Base-by-base conservation (phyloP, 306 rosid species). In the Glycine soja region DNA sequence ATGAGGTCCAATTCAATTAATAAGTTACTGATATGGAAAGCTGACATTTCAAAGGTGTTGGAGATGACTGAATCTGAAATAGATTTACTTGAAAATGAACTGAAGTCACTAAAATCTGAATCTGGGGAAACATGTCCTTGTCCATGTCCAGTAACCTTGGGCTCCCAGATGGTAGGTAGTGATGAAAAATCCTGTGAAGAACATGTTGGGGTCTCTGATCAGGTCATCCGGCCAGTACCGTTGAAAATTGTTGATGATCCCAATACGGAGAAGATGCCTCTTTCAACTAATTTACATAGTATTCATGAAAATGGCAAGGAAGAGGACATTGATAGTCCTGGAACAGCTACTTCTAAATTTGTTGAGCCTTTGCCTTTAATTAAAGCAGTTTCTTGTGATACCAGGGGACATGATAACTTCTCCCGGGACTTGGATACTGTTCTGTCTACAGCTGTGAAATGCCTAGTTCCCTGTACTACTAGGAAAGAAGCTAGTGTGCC, bases 31-130 rank as follows among this genome's bases (percentile, higher is more conserved):
- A 78, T 90, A 73, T 96, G 85, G 91, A 96, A 92, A 89, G 90
- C 91, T 83, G 97, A 96, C 75, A 78, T 96, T 82, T 96, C 98
- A 1, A 96, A 93, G 88, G 89, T 86, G 8, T 53, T 96, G 91
- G 99, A 93, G 89, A 80, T 86, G 72, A 96, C 97, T 9, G 99
- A 93, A 81, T 80, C 93, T 83, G 97, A 93, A 89, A 92, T 92
- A 84, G 99, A 96, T 90, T 86, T 14, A 46, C 97, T 96, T 63
- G 99, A 93, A 85, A 96, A 75, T 70, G 94, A 96, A 81, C 85
- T 90, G 15, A 96, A 91, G 87, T 83, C 70, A 0, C 82, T 93
- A 81, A 93, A 88, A 51, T 89, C 88, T 46, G 87, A 69, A 14
- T 76, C 87, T 67, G 80, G 86, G 68, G 87, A 83, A 53, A 72